Base-by-base conservation (phyloP, 2,329 filamentous ascomycete species). In the Hymenoscyphus fructigenus region DNA sequence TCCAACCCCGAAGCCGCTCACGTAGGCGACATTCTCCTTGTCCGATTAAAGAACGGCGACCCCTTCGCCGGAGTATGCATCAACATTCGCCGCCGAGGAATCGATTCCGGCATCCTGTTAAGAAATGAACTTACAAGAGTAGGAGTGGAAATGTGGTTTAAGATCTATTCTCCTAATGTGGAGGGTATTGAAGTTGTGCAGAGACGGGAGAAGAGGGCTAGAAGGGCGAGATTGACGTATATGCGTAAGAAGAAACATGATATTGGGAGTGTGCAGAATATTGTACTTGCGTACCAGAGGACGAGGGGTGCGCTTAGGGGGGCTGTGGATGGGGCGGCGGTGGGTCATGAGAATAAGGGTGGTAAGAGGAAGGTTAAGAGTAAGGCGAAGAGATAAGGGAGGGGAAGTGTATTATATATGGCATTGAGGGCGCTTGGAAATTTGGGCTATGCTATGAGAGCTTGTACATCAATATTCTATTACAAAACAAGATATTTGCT, bases 101-200 rank as follows among this genome's bases (percentile, higher is more conserved):
- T 95, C 66, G 94, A 98, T 80, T 96, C 92, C 2, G 91, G 91
- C 4, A 89, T 99, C 63, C 81, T 97, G 66, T 83, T 99, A 66
- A 86, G 95, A 64, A 94, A 94, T 73, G 88, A 96, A 76, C 81
- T 99, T 72, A 93, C 92, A 70, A 87, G 91, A 72, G 87, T 96
- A 6, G 91, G 92, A 66, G 92, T 97, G 66, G 95, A 99, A 85
- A 95, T 97, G 92, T 97, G 92, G 89, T 93, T 91, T 79, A 99
- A 99, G 83, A 84, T 98, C 65, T 98, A 95, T 82, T 91, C 88
- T 75, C 94, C 94, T 66, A 90, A 91, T 75, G 90, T 98, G 36
- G 88, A 91, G 76, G 92, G 91, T 69, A 92, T 99, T 74, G 94
- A 99, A 80, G 90, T 99, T 72, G 91, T 98, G 78, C 92, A 96